Percentiles rank a stretch among this genome's conserved stretches.
phyloP scores from a whole-genome alignment of 305 asterid species.

The Fraxinus floribunda region DNA sequence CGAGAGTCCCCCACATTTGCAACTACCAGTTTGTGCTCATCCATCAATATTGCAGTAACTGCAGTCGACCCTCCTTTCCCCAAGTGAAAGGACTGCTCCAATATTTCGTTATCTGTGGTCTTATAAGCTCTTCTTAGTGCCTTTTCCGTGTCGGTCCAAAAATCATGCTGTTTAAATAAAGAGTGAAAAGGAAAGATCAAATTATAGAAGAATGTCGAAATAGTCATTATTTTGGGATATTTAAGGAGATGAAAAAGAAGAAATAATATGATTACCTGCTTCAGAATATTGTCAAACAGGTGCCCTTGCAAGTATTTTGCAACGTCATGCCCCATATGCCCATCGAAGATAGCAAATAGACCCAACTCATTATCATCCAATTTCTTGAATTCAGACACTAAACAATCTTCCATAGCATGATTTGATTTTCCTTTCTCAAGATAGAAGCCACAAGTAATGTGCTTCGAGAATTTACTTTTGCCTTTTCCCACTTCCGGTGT shows the following conservation, averaged over 20 bases:
- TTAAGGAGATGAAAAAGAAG: not conserved
- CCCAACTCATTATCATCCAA: constrained; percentile 62
- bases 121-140: constrained; percentile 67
- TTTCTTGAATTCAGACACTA: constrained; percentile 63
- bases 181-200: not conserved
- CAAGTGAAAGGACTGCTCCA: constrained; percentile 58
- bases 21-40: constrained; percentile 72
- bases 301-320: constrained; percentile 71
- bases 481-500: constrained; percentile 61
- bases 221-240: not conserved
- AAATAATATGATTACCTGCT: constrained; percentile 44
- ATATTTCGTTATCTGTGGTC: constrained; percentile 60
- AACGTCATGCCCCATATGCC: constrained; percentile 87
- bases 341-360: constrained; percentile 79
- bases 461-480: constrained; percentile 44
- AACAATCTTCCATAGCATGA: constrained; percentile 87
- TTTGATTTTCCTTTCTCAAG: constrained; percentile 66
- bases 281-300: constrained; percentile 61
- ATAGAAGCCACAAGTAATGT: constrained; percentile 61
- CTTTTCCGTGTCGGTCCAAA: constrained; percentile 59
- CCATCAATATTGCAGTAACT: constrained; percentile 76
- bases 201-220: not conserved
- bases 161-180: constrained; percentile 50
- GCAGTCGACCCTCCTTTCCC: constrained; percentile 97
- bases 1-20: constrained; percentile 92